Evolutionary conservation across 305 asterid species (phyloP).

Genomic region (Caryopteris hybrid): DNA sequence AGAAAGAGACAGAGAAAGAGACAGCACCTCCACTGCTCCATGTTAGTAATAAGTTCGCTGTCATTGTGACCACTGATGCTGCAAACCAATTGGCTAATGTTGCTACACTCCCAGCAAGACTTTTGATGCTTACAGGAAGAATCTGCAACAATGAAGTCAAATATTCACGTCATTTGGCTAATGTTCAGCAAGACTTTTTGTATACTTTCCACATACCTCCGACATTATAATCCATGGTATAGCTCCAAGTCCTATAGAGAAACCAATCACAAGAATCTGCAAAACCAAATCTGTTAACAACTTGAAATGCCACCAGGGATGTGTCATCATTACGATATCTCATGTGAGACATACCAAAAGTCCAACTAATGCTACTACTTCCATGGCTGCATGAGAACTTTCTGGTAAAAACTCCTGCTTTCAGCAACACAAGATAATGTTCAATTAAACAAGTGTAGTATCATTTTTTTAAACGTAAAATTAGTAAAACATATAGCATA

Average conservation of each 20-base stretch:
- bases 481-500: not conserved
- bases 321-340: not conserved
- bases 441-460: not conserved
- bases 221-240: constrained; percentile 94
- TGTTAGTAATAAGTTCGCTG: constrained; percentile 71
- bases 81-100: constrained; percentile 77
- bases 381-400: constrained; percentile 33
- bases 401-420: constrained; percentile 52
- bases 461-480: not conserved
- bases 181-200: not conserved
- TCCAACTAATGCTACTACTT: constrained; percentile 54
- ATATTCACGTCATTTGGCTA: not conserved
- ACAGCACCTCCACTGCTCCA: constrained; percentile 86
- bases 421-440: not conserved
- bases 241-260: constrained; percentile 79
- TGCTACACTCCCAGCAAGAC: constrained; percentile 92
- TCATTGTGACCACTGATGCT: constrained; percentile 69
- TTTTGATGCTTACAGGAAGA: constrained; percentile 83
- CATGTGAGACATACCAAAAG: constrained; percentile 52
- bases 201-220: constrained; percentile 44
- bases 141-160: constrained; percentile 42
- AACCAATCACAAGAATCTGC: constrained; percentile 76
- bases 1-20: constrained; percentile 29
- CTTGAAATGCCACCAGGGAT: not conserved
- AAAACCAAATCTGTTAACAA: not conserved